phyloP scores from a whole-genome alignment of 257 asterid genomes.

The Vinca minor region DNA sequence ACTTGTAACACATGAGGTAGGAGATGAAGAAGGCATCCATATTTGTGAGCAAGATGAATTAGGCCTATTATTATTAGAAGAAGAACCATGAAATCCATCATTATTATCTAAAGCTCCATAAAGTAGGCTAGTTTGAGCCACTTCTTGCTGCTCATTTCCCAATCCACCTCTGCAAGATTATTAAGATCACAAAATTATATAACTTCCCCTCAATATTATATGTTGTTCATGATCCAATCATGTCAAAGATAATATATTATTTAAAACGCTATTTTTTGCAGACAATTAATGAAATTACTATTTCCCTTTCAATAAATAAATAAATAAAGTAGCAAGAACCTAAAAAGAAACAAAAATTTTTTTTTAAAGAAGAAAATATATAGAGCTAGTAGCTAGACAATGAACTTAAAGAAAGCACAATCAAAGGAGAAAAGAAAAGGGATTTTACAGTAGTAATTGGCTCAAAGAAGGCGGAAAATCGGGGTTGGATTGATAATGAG shows the following conservation, averaged over 20 bases:
- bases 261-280: too few relatives aligned
- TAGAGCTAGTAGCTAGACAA: too few relatives aligned
- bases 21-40: constrained; percentile 50
- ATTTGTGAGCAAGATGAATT: too few relatives aligned
- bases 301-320: too few relatives aligned
- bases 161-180: constrained; percentile 57
- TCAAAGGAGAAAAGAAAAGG: too few relatives aligned
- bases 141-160: constrained; percentile 32
- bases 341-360: too few relatives aligned
- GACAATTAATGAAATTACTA: constrained; percentile 3
- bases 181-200: too few relatives aligned
- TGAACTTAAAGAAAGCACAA: neutral
- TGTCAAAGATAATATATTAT: neutral
- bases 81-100: constrained; percentile 22
- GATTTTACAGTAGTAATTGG: constrained; percentile 54
- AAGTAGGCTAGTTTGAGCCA: constrained; percentile 20
- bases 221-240: neutral
- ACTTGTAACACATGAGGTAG: constrained; percentile 50
- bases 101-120: constrained; percentile 17
- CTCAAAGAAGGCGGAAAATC: constrained; percentile 66
- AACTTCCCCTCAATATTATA: too few relatives aligned
- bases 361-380: too few relatives aligned
- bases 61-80: too few relatives aligned
- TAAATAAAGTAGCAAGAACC: too few relatives aligned
- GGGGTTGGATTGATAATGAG: constrained; percentile 22